Base-by-base conservation (phyloP, 1,284 basidiomycete genomes). In the Pyrrhoderma lamaoense region DNA sequence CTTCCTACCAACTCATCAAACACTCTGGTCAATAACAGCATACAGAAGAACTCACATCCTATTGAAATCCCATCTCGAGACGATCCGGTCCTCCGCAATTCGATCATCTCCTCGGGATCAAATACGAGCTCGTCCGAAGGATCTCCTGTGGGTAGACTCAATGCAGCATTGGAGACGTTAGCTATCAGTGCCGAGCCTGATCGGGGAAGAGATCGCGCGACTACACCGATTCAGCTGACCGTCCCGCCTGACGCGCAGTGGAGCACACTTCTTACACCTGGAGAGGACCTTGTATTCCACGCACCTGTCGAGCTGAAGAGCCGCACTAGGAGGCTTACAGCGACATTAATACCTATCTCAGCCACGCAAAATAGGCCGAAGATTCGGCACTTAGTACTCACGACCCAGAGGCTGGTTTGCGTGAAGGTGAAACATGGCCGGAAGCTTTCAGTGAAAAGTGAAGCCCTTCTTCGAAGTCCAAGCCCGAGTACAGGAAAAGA, bases 141-240 rank as follows among this genome's bases (percentile, higher is more conserved):
- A 2, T 76, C 76, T 49, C 67, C 73, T 18, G 65, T 66, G 1
- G 70, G 71, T 35, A 70, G 69, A 50, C 58, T 74, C 0, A 64
- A 62, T 14, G 63, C 65, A 0, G 62, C 64, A 40, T 55, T 70
- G 39, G 65, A 71, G 37, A 64, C 64, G 13, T 60, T 66, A 25
- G 59, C 58, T n/a, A 21, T 53, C 9, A 16, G 52, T 68, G 54
- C 27, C 27, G 54, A 23, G 19, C 36, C 19, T 37, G 67, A 70
- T 51, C 68, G 80, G 21, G 82, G 81, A 3, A 69, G 81, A 37
- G 75, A 74, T 56, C 69, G 75, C 18, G 68, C 69, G 5, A 67
- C 74, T 60, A 80, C 79, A 3, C 81, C 81, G 1, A 70, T 82
- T 3, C 79, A 77, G 47, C 76, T 75, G 25, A 73, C 75, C 55